These are phyloP conservation scores for Vanrija humicola DNA, from an alignment of 1,284 basidiomycete genomes.

Conservation along the genomic window DNA sequence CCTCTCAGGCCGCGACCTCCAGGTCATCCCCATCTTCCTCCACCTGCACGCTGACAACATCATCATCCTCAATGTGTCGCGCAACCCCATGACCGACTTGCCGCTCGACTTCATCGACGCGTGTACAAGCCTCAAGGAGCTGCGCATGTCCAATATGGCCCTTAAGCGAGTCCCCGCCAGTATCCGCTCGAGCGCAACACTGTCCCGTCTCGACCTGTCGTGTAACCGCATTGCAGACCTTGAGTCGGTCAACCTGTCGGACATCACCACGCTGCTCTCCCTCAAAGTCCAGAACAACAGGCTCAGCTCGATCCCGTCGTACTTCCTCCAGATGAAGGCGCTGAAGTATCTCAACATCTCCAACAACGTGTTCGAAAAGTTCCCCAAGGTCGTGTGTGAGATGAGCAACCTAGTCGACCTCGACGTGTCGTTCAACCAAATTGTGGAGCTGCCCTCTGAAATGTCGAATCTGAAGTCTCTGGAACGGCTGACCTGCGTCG, in stretches of 20 bases:
- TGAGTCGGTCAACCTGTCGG: constrained; percentile 76
- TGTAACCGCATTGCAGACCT: constrained; percentile 90
- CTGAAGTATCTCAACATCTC: constrained; percentile 87
- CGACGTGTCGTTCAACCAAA: constrained; percentile 93
- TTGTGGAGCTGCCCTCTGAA: constrained; percentile 73
- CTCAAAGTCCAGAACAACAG: constrained; percentile 91
- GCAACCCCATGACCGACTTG: constrained; percentile 94
- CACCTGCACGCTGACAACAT: constrained; percentile 85
- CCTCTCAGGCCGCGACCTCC: constrained; percentile 74
- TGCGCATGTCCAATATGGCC: constrained; percentile 87
- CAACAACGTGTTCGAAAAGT: constrained; percentile 87
- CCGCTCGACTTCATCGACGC: constrained; percentile 95
- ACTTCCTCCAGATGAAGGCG: constrained; percentile 69
- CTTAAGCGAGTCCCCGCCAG: constrained; percentile 89
- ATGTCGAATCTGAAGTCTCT: constrained; percentile 69
- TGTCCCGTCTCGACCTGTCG: constrained; percentile 83
- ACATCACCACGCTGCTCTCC: constrained; percentile 66
- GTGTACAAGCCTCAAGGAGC: constrained; percentile 76
- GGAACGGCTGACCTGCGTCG: constrained; percentile 76
- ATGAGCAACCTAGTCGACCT: constrained; percentile 74
- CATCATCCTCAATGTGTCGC: constrained; percentile 80
- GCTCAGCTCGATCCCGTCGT: constrained; percentile 78
- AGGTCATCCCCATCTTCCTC: constrained; percentile 84
- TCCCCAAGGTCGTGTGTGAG: constrained; percentile 74
- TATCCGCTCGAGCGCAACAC: constrained; percentile 67